phyloP scores from a whole-genome alignment of 2,329 filamentous ascomycete genomes.

The Sclerotiophoma versabilis region DNA sequence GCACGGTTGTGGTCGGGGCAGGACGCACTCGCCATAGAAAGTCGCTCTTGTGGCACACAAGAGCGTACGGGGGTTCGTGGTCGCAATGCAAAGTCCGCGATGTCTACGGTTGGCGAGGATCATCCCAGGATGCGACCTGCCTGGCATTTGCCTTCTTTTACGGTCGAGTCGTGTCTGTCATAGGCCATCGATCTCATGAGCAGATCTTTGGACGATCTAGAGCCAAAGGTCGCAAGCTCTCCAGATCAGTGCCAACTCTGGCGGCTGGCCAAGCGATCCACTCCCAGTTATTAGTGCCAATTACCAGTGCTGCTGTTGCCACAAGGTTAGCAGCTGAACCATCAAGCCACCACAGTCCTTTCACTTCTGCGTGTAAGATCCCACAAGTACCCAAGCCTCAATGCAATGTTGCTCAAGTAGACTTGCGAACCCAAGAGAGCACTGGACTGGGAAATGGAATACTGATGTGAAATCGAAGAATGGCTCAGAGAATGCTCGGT shows the following conservation, averaged over 20 bases:
- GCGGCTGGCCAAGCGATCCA: conserved; percentile 36
- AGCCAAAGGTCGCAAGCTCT: conserved; percentile 13
- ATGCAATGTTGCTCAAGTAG: conserved; percentile 30
- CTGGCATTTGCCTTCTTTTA: not conserved
- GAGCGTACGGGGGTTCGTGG: not conserved
- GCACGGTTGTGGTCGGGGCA: no score
- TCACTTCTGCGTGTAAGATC: conserved; percentile 26
- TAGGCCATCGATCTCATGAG: not conserved
- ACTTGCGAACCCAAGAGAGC: conserved; percentile 25
- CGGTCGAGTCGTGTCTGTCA: not conserved
- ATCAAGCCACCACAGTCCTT: conserved; percentile 32
- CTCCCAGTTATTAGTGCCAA: conserved; percentile 31
- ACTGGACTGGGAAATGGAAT: conserved; percentile 25
- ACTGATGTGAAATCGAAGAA: conserved; percentile 31
- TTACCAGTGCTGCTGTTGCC: conserved; percentile 30
- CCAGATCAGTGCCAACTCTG: conserved; percentile 26
- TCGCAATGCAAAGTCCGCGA: not conserved
- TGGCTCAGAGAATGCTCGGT: not conserved
- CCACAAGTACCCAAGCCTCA: conserved; percentile 40
- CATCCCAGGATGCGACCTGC: not conserved
- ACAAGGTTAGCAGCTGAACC: conserved; percentile 27
- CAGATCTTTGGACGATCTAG: not conserved
- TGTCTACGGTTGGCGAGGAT: not conserved
- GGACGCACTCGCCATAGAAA: not conserved
- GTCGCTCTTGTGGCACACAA: not conserved